These are phyloP conservation scores for Periglandula ipomoeae DNA, from an alignment of 2,329 filamentous ascomycete genomes.

Conservation along the genomic window DNA sequence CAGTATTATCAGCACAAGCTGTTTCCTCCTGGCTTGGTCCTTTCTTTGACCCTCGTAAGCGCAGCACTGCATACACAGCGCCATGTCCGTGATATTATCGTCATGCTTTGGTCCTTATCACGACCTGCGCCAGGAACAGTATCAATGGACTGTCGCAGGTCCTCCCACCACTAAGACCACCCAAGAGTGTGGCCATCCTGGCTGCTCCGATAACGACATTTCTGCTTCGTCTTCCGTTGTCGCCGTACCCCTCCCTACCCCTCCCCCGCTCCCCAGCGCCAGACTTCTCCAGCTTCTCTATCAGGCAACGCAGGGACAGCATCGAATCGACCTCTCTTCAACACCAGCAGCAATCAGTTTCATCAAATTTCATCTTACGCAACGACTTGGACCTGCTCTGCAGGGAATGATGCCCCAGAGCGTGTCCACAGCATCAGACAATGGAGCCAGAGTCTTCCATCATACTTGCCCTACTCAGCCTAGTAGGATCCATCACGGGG, in stretches of 20 bases:
- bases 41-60: no score
- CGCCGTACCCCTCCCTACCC: neutral
- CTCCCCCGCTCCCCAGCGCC: neutral
- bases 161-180: neutral
- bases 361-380: neutral
- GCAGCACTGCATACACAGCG: neutral
- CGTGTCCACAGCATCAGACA: neutral
- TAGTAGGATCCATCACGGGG: slow-evolving; percentile 3
- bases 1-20: no score
- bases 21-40: neutral
- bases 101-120: slow-evolving; percentile 6
- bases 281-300: neutral
- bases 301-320: no score
- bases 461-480: slow-evolving; percentile 5
- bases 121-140: neutral
- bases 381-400: neutral
- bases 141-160: neutral
- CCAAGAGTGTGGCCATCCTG: neutral
- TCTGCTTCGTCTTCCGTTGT: neutral
- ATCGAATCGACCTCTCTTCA: no score
- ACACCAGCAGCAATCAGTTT: neutral
- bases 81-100: slow-evolving; percentile 6
- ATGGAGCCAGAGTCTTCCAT: neutral
- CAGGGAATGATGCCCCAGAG: neutral
- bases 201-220: slow-evolving; percentile 4